phyloP scores from a whole-genome alignment of 805 yeast species.

The Ogataea allantospora region DNA sequence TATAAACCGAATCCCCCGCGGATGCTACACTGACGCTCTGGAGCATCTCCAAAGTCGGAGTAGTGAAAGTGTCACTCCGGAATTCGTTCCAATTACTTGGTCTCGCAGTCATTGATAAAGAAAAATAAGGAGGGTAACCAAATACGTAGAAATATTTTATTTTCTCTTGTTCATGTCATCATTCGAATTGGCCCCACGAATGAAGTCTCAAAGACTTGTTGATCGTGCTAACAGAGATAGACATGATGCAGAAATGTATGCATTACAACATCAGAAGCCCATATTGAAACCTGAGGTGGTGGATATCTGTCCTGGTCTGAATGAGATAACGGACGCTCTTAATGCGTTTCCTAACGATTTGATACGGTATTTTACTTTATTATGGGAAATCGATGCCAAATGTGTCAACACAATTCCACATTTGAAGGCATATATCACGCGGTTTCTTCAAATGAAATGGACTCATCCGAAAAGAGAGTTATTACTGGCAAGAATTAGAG shows the following conservation, averaged over 20 bases:
- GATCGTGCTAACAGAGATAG: constrained; percentile 23
- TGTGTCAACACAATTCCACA: constrained; percentile 74
- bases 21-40: constrained; percentile 56
- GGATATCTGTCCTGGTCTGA: constrained; percentile 76
- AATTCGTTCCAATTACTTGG: constrained; percentile 44
- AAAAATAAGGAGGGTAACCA: constrained; percentile 8
- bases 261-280: constrained; percentile 15
- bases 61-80: constrained; percentile 86
- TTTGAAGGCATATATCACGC: constrained; percentile 52
- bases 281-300: constrained; percentile 25
- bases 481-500: constrained; percentile 40
- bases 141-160: background rate
- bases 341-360: constrained; percentile 87
- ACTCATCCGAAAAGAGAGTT: constrained; percentile 39
- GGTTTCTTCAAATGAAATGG: constrained; percentile 41
- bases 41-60: constrained; percentile 75
- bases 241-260: constrained; percentile 11
- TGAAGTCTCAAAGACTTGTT: constrained; percentile 28
- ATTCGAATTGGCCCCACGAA: constrained; percentile 28
- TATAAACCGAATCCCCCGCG: constrained; percentile 86
- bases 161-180: constrained; percentile 20
- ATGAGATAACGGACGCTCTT: constrained; percentile 86
- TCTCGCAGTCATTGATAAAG: constrained; percentile 4
- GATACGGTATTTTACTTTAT: constrained; percentile 77
- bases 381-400: constrained; percentile 94